phyloP scores from a whole-genome alignment of 306 rosid genomes.

The Begonia masoniana region DNA sequence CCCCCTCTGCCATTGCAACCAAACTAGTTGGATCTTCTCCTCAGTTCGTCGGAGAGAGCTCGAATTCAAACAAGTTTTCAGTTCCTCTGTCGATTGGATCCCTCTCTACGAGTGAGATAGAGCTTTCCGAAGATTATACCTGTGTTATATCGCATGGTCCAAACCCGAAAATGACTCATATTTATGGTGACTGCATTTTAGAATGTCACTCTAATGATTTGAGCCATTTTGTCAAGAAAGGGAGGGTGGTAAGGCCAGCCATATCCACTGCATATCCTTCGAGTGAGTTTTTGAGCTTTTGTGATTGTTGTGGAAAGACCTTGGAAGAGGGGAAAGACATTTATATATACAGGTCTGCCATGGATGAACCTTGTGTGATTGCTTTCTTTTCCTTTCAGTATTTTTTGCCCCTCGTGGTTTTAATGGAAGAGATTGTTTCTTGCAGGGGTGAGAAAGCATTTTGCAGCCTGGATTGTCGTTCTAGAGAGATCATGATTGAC shows the following conservation, averaged over 20 bases:
- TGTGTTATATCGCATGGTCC: constrained; percentile 78
- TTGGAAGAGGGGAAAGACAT: constrained; percentile 75
- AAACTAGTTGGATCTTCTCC: too few species aligned
- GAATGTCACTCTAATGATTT: constrained; percentile 33
- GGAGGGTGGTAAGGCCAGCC: constrained; percentile 15
- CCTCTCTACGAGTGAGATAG: constrained; percentile 66
- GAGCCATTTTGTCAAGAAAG: constrained; percentile 21
- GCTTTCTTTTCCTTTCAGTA: neutral
- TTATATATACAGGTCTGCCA: constrained; percentile 65
- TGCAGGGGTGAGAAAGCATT: constrained; percentile 87
- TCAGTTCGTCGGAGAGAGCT: too few species aligned
- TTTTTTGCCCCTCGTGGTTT: neutral
- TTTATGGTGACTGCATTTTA: constrained; percentile 76
- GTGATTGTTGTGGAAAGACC: constrained; percentile 60
- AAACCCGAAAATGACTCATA: constrained; percentile 68
- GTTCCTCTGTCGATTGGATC: constrained; percentile 31
- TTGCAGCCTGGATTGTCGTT: constrained; percentile 74
- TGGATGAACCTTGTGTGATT: constrained; percentile 3
- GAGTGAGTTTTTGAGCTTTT: constrained; percentile 53
- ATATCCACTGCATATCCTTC: constrained; percentile 31
- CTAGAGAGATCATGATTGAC: constrained; percentile 52
- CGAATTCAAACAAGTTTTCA: constrained; percentile 22
- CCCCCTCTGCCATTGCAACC: constrained; percentile 12
- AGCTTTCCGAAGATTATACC: constrained; percentile 86
- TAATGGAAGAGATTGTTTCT: constrained; percentile 4